A percentile compares a stretch with the other conserved stretches of the same genome.
Conservation (phyloP, 371 early-diverging fungal species). For the Fennellomyces sp. region DNA sequence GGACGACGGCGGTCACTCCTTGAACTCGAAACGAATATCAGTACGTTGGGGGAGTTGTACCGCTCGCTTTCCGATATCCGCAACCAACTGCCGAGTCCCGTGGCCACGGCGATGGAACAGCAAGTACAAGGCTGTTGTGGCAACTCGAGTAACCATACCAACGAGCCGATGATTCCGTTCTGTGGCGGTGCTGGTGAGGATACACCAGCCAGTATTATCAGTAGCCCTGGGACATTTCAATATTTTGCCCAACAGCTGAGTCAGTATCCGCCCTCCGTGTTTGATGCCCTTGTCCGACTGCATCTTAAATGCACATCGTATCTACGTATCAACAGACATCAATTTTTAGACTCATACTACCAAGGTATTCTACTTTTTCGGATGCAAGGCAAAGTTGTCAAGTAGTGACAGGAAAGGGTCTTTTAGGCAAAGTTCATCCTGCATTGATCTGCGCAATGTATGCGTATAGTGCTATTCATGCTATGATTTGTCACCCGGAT, state of each 20-base stretch:
- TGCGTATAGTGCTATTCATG: constrained; percentile 31
- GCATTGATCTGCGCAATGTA: constrained; percentile 27
- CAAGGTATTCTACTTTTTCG: constrained; percentile 9
- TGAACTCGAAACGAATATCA: constrained; percentile 36
- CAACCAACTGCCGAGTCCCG: constrained; percentile 26
- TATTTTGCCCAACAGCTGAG: constrained; percentile 15
- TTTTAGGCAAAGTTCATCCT: constrained; percentile 8
- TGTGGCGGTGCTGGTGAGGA: neutral
- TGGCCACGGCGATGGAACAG: constrained; percentile 19
- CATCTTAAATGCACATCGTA: constrained; percentile 19
- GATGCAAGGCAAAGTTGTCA: neutral
- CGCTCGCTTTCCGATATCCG: constrained; percentile 24
- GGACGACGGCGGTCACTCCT: constrained; percentile 22
- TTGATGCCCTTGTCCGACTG: constrained; percentile 22
- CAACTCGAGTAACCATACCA: no score
- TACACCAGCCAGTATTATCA: constrained; percentile 3
- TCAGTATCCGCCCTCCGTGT: constrained; percentile 23
- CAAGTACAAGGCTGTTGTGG: neutral
- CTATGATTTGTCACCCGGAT: constrained; percentile 30
- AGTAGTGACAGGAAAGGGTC: neutral
- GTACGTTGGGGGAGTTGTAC: constrained; percentile 35
- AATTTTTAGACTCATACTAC: constrained; percentile 13
- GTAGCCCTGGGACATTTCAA: constrained; percentile 8
- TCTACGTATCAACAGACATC: constrained; percentile 13
- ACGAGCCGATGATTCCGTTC: neutral